phyloP scores from a whole-genome alignment of 2,329 filamentous ascomycete genomes.

The Fusarium nanum region DNA sequence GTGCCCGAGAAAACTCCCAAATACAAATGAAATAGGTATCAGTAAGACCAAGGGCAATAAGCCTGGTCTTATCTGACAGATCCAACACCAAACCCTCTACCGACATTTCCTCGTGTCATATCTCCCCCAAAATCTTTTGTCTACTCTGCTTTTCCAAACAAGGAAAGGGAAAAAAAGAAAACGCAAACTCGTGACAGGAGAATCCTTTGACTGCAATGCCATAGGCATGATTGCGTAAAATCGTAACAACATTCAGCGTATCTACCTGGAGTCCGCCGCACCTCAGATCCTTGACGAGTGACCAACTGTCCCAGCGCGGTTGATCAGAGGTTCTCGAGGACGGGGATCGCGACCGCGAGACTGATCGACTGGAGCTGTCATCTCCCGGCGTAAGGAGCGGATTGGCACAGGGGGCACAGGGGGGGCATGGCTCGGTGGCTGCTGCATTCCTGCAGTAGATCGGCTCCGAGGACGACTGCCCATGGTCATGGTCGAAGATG shows the following conservation, averaged over 20 bases:
- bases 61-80: background rate
- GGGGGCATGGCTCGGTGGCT: constrained; percentile 32
- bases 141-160: background rate
- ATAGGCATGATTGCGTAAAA: constrained; percentile 36
- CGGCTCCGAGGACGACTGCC: constrained; percentile 44
- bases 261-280: background rate
- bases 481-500: constrained; percentile 29
- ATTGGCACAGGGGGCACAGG: constrained; percentile 46
- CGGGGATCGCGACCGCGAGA: constrained; percentile 44
- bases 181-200: background rate
- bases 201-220: constrained; percentile 17
- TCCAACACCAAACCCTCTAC: background rate
- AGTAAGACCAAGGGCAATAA: background rate
- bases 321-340: constrained; percentile 49
- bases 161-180: background rate
- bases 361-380: constrained; percentile 37
- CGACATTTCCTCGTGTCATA: background rate
- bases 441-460: constrained; percentile 39
- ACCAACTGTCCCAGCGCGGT: constrained; percentile 45
- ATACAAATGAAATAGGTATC: constrained; percentile 22
- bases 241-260: constrained; percentile 24
- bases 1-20: background rate
- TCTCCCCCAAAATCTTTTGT: background rate
- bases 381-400: constrained; percentile 46
- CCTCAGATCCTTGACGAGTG: constrained; percentile 30